Conservation (phyloP, 768 basidiomycete genomes). For the Boletus pseudo-olivaceus region DNA sequence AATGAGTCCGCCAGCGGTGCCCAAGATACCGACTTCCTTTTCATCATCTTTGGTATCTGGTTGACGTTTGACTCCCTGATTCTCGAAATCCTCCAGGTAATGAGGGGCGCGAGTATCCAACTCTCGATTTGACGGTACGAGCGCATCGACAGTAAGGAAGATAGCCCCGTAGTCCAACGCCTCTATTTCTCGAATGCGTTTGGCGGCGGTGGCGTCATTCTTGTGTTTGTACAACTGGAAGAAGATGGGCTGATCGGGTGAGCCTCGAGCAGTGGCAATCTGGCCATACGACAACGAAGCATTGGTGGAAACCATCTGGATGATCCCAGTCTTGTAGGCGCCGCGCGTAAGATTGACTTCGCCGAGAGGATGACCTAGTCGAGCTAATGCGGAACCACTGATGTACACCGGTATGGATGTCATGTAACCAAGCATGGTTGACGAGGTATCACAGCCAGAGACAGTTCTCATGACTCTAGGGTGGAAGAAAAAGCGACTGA, state of each 20-base stretch:
- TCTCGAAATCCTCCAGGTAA: slow-evolving; percentile 54
- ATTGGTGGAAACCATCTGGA: slow-evolving; percentile 85
- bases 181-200: slow-evolving; percentile 68
- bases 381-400: slow-evolving; percentile 79
- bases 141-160: slow-evolving; percentile 87
- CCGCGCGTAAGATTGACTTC: slow-evolving; percentile 80
- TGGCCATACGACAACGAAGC: slow-evolving; percentile 63
- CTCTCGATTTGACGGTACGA: slow-evolving; percentile 80
- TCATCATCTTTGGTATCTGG: slow-evolving; percentile 27
- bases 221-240: slow-evolving; percentile 87
- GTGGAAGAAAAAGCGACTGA: slow-evolving; percentile 81
- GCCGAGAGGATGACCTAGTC: slow-evolving; percentile 85
- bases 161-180: slow-evolving; percentile 80
- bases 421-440: slow-evolving; percentile 67
- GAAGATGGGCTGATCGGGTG: slow-evolving; percentile 60
- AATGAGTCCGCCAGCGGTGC: slow-evolving; percentile 66
- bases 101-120: slow-evolving; percentile 63
- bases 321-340: slow-evolving; percentile 59
- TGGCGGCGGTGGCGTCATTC: slow-evolving; percentile 61
- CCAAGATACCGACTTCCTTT: slow-evolving; percentile 42
- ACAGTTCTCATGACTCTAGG: slow-evolving; percentile 76
- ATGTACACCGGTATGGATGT: slow-evolving; percentile 80
- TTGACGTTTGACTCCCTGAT: slow-evolving; percentile 27
- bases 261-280: slow-evolving; percentile 54
- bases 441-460: slow-evolving; percentile 62